Conservation (phyloP, 2,329 filamentous ascomycete genomes). For the Colletotrichum musae region DNA sequence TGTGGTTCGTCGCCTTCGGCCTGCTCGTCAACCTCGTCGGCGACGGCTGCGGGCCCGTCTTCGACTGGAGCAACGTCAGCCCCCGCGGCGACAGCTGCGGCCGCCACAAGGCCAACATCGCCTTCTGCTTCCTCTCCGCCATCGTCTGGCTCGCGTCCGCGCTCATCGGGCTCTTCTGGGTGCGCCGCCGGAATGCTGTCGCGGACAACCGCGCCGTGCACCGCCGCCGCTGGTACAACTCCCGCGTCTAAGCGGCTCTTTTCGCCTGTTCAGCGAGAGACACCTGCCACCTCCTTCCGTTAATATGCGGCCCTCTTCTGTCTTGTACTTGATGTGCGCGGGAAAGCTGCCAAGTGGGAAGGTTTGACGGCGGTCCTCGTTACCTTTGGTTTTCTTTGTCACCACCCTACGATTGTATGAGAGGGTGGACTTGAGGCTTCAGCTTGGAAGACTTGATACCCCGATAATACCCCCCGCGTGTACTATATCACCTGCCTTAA, state of each 20-base stretch:
- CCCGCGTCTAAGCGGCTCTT: slow-evolving; percentile 55
- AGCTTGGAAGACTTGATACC: slow-evolving; percentile 24
- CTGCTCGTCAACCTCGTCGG: slow-evolving; percentile 71
- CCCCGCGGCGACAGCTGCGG: slow-evolving; percentile 69
- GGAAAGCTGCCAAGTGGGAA: not conserved
- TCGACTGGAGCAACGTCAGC: slow-evolving; percentile 71
- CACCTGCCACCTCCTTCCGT: too few relatives aligned
- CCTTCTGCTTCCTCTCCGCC: slow-evolving; percentile 80
- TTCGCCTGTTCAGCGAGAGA: not conserved
- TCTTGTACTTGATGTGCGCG: not conserved
- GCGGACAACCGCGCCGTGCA: slow-evolving; percentile 47
- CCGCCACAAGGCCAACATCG: slow-evolving; percentile 79
- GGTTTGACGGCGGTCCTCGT: not conserved
- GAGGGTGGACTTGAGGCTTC: slow-evolving; percentile 13
- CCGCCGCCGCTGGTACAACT: slow-evolving; percentile 59
- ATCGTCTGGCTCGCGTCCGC: slow-evolving; percentile 79
- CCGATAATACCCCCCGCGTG: slow-evolving; percentile 23
- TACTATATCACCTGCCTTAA: slow-evolving; percentile 2
- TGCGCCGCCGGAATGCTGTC: slow-evolving; percentile 55
- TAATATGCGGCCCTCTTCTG: not conserved
- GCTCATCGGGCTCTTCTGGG: slow-evolving; percentile 70
- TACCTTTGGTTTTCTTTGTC: not conserved
- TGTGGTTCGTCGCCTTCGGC: slow-evolving; percentile 80
- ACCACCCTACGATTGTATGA: slow-evolving; percentile 2
- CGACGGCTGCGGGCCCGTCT: slow-evolving; percentile 68